phyloP scores from a whole-genome alignment of 768 basidiomycete genomes.

The Pleurotus tuber-regium region DNA sequence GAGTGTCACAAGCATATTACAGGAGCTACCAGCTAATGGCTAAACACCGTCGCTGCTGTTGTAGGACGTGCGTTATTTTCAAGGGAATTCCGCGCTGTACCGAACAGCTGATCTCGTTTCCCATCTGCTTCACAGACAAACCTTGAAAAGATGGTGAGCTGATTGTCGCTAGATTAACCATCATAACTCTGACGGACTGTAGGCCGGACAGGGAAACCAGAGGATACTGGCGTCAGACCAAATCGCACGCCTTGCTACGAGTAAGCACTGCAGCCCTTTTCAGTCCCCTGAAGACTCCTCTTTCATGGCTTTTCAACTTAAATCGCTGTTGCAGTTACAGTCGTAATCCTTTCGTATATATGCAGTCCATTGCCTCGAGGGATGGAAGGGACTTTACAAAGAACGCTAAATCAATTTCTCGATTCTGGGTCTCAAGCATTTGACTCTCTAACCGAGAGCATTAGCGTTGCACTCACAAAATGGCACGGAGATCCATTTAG shows the following conservation, averaged over 20 bases:
- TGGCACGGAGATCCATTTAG: neutral
- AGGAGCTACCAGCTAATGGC: neutral
- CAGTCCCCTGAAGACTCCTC: too few relatives aligned
- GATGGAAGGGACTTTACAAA: neutral
- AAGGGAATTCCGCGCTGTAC: neutral
- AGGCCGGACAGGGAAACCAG: neutral
- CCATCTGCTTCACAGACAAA: neutral
- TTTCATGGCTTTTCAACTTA: too few relatives aligned
- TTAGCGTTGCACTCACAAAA: neutral
- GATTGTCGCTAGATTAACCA: neutral
- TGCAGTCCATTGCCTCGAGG: neutral
- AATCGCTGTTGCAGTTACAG: neutral
- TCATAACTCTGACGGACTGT: neutral
- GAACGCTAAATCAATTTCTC: neutral
- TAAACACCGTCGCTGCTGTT: neutral
- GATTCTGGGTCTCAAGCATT: neutral
- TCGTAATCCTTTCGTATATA: neutral
- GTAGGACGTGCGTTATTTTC: neutral
- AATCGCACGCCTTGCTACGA: constrained; percentile 2
- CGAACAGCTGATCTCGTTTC: neutral
- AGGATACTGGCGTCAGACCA: neutral
- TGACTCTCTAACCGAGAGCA: neutral
- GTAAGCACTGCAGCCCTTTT: too few relatives aligned
- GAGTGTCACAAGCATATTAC: neutral
- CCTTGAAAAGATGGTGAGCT: neutral